These are phyloP conservation scores for Eimeria necatrix DNA, from an alignment of 169 alveolate genomes.

Conservation along the genomic window DNA sequence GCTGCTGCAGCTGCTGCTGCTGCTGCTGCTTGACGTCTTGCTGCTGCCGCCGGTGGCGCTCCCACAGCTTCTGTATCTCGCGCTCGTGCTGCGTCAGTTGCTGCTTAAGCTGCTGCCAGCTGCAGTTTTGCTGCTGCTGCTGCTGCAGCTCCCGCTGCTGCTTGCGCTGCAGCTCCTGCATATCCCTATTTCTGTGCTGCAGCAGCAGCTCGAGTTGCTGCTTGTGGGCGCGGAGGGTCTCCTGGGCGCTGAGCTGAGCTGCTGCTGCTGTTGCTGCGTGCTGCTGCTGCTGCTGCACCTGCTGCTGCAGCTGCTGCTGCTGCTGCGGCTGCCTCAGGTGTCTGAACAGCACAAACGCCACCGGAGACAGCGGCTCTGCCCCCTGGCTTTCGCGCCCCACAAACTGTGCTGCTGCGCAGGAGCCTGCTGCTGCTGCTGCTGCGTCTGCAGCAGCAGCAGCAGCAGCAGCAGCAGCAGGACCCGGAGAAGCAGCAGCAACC, in stretches of 20 bases:
- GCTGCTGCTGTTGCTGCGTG: neutral
- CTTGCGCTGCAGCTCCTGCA: neutral
- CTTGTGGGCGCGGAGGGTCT: neutral
- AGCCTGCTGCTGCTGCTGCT: neutral
- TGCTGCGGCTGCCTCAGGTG: constrained; percentile 36
- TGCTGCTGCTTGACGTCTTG: neutral
- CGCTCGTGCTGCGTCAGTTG: neutral
- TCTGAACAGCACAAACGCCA: constrained; percentile 22
- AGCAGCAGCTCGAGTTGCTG: neutral
- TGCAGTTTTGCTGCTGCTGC: neutral
- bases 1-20: constrained; percentile 19
- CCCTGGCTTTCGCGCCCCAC: constrained; percentile 8
- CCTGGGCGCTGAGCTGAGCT: neutral
- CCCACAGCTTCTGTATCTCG: neutral
- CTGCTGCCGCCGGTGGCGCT: neutral
- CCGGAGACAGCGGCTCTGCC: neutral
- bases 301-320: constrained; percentile 40
- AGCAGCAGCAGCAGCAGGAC: constrained; percentile 1
- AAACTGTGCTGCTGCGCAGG: neutral
- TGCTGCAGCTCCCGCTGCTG: constrained; percentile 29
- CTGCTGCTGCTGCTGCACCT: neutral
- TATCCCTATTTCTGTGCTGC: neutral
- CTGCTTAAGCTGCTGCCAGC: neutral
- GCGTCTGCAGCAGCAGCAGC: neutral
- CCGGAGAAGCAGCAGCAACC: constrained; percentile 17